Conservation (phyloP, 2,329 filamentous ascomycete species). For the Cordyceps farinosa region DNA sequence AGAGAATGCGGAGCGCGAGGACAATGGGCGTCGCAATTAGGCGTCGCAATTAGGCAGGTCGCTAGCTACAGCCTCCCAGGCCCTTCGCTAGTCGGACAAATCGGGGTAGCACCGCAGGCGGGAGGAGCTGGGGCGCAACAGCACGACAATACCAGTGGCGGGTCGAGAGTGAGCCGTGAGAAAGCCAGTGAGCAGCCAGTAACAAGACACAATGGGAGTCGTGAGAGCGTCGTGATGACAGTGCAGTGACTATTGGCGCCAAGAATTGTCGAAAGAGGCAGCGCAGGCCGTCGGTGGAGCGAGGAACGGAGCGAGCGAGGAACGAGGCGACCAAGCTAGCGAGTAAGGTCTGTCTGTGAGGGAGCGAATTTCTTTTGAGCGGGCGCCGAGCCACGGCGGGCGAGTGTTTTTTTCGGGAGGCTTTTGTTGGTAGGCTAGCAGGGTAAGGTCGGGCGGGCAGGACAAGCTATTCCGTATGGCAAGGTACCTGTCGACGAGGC, state of each 20-base stretch:
- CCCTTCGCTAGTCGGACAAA: neutral
- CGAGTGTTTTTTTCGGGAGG: neutral
- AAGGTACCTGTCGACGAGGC: neutral
- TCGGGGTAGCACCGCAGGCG: neutral
- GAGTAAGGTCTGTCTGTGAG: neutral
- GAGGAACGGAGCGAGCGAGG: conserved; percentile 3
- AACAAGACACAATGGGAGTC: neutral
- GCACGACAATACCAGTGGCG: neutral
- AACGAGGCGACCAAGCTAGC: neutral
- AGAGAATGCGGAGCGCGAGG: conserved; percentile 6
- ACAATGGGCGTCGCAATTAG: neutral
- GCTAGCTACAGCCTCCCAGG: neutral
- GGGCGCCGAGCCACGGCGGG: too few species aligned
- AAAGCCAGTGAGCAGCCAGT: neutral
- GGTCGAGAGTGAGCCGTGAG: neutral
- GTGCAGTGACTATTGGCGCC: neutral
- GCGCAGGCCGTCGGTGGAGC: conserved; percentile 1
- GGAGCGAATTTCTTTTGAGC: neutral
- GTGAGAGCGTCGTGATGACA: neutral
- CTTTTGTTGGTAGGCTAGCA: neutral
- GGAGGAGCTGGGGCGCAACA: neutral
- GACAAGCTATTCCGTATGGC: neutral
- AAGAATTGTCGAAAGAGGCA: neutral
- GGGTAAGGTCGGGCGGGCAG: neutral
- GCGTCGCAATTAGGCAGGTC: conserved; percentile 11